These are phyloP conservation scores for Trametes cubensis DNA, from an alignment of 768 basidiomycete genomes.

Conservation along the genomic window DNA sequence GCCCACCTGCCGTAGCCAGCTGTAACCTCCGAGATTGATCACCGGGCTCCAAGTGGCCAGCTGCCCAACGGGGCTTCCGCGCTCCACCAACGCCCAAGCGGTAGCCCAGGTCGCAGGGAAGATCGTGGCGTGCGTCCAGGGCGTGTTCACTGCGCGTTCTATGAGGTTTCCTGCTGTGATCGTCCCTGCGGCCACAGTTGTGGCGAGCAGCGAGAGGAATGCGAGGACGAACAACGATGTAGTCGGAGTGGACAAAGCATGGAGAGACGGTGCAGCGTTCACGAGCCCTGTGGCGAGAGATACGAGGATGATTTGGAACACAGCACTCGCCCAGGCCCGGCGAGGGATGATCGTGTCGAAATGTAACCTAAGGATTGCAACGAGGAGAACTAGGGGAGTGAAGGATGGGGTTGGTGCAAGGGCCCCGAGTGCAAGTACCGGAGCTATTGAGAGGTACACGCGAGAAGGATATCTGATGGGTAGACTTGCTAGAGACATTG, in stretches of 20 bases:
- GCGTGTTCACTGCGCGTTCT: conserved; percentile 37
- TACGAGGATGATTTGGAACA: conserved; percentile 28
- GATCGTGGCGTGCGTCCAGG: conserved; percentile 51
- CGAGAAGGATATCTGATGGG: conserved; percentile 17
- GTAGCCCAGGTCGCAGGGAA: conserved; percentile 76
- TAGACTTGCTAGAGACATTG: conserved; percentile 6
- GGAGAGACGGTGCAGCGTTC: conserved; percentile 34
- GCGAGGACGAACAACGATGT: conserved; percentile 52
- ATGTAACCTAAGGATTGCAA: conserved; percentile 33
- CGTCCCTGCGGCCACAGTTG: conserved; percentile 31
- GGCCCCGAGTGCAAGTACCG: conserved; percentile 28
- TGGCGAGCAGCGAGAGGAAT: conserved; percentile 45
- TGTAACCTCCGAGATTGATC: conserved; percentile 54
- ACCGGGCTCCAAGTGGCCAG: conserved; percentile 73
- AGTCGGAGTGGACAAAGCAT: conserved; percentile 57
- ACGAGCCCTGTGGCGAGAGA: conserved; percentile 32
- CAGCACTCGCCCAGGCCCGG: conserved; percentile 10
- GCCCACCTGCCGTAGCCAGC: conserved; percentile 60
- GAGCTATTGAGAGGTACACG: conserved; percentile 16
- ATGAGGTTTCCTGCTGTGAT: conserved; percentile 45
- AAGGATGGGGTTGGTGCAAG: conserved; percentile 37
- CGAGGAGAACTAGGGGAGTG: conserved; percentile 32
- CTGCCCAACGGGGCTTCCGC: conserved; percentile 67
- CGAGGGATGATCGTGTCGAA: conserved; percentile 25
- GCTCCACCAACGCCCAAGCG: conserved; percentile 57